Base-by-base conservation (phyloP, 225 moss, liverwort and hornwort species). In the Bryoerythrophyllum caledonicum region DNA sequence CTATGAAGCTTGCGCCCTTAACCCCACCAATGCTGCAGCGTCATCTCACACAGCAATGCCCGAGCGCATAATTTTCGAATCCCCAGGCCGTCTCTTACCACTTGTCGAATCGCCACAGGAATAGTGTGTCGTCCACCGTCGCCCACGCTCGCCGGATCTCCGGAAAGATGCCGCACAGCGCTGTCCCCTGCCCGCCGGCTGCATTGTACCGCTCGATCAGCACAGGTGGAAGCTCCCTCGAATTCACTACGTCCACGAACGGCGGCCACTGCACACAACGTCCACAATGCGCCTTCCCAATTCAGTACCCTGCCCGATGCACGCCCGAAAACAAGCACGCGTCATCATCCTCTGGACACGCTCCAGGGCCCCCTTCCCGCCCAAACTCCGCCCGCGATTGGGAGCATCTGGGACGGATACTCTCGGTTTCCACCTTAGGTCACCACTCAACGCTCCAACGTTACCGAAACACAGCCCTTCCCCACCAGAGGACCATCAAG, bases 51-150 rank as follows among this genome's bases (percentile, higher is more conserved):
- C 35, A 56, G 55, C 37, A 68, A 0, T 8, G 44, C 66, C 9
- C 7, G 34, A 82, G 3, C 26, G 16, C 3, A n/a, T 4, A 34
- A 12, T 49, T 75, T 15, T 24, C 15, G 10, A 27, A 19, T 26
- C 66, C 77, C 49, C 60, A 49, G 17, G 19, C 60, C 53, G 74
- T 38, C 67, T 51, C 85, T 77, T 89, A 94, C 99, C 99, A 99
- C 84, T 93, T 99, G 84, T 99, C 99, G 74, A 99, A 99, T 58
- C 95, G 88, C 99, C 95, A 99, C 67, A 99, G 83, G 74, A 99
- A 99, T 38, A 99, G 85, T 37, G 99, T 99, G 77, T 99, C 93
- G 67, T 99, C 95, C 54, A 99, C 99, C 21, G 95, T 95, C 30
- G 99, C 99, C 99, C 99, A 99, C 8, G 95, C 93, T 82, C 99